Percentiles rank a stretch among this genome's conserved stretches.
Evolutionary conservation across 2,329 filamentous ascomycete species (phyloP).

Genomic region (Apiospora pterosperma): DNA sequence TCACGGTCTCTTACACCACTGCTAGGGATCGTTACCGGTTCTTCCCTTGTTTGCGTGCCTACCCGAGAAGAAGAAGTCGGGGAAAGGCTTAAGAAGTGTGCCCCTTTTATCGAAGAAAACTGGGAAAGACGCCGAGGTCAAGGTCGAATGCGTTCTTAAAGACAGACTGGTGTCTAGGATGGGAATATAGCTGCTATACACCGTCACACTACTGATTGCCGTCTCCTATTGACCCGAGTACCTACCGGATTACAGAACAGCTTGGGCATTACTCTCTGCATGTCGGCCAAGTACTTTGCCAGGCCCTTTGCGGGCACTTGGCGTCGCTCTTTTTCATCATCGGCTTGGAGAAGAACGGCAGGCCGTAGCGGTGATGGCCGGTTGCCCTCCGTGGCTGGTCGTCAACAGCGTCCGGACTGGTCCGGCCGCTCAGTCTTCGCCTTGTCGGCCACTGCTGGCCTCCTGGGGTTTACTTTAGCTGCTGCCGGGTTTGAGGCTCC

Average conservation of each 20-base stretch:
- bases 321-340: slow-evolving; percentile 16
- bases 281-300: slow-evolving; percentile 18
- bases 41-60: neutral
- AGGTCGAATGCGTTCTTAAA: neutral
- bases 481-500: slow-evolving; percentile 19
- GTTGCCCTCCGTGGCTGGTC: slow-evolving; percentile 11
- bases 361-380: slow-evolving; percentile 11
- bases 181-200: neutral
- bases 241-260: neutral
- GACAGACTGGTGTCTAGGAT: neutral
- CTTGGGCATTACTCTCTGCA: slow-evolving; percentile 1
- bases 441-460: slow-evolving; percentile 25
- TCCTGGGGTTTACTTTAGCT: slow-evolving; percentile 26
- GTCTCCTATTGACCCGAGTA: neutral
- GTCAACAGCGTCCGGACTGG: slow-evolving; percentile 19
- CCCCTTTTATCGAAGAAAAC: neutral
- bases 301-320: slow-evolving; percentile 15
- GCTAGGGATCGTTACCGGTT: neutral
- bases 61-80: neutral
- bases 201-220: too few relatives aligned
- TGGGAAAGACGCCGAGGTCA: neutral
- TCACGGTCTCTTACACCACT: neutral
- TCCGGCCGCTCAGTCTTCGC: slow-evolving; percentile 25
- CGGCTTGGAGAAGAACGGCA: slow-evolving; percentile 13
- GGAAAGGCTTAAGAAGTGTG: neutral